Percentiles rank a stretch among this genome's conserved stretches.
Evolutionary conservation across 768 basidiomycete genomes (phyloP).

Genomic region (Suillus plorans): DNA sequence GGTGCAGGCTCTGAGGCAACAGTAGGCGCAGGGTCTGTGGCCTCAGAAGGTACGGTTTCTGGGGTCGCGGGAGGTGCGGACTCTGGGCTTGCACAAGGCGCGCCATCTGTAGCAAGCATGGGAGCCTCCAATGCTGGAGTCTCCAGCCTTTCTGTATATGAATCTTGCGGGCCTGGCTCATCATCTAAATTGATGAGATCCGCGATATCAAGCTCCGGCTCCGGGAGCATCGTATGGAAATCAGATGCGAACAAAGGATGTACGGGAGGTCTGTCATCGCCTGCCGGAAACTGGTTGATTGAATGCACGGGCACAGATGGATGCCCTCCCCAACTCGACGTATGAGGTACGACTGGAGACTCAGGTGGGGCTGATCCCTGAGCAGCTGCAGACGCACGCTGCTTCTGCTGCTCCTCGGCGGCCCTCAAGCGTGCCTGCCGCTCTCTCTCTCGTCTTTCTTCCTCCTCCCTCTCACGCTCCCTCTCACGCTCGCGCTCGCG

Average conservation of each 20-base stretch:
- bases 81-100: slow-evolving; percentile 13
- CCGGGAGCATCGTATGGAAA: slow-evolving; percentile 34
- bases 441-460: slow-evolving; percentile 70
- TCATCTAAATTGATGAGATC: slow-evolving; percentile 81
- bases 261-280: slow-evolving; percentile 29
- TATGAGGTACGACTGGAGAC: slow-evolving; percentile 54
- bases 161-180: slow-evolving; percentile 42
- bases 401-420: slow-evolving; percentile 40
- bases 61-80: slow-evolving; percentile 19
- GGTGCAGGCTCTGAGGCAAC: slow-evolving; percentile 19
- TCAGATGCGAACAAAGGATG: slow-evolving; percentile 43
- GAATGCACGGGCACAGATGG: slow-evolving; percentile 49
- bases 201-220: slow-evolving; percentile 69
- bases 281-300: slow-evolving; percentile 25
- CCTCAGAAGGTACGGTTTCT: slow-evolving; percentile 20
- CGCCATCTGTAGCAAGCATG: slow-evolving; percentile 9
- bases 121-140: slow-evolving; percentile 19
- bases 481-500: slow-evolving; percentile 49
- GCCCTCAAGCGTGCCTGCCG: slow-evolving; percentile 60
- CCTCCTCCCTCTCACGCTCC: slow-evolving; percentile 62
- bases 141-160: slow-evolving; percentile 19
- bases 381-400: slow-evolving; percentile 48
- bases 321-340: slow-evolving; percentile 60
- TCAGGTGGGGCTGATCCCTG: slow-evolving; percentile 67
- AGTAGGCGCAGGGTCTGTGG: slow-evolving; percentile 22